Conservation (phyloP, 805 yeast genomes). For the Wickerhamomyces subpelliculosus region DNA sequence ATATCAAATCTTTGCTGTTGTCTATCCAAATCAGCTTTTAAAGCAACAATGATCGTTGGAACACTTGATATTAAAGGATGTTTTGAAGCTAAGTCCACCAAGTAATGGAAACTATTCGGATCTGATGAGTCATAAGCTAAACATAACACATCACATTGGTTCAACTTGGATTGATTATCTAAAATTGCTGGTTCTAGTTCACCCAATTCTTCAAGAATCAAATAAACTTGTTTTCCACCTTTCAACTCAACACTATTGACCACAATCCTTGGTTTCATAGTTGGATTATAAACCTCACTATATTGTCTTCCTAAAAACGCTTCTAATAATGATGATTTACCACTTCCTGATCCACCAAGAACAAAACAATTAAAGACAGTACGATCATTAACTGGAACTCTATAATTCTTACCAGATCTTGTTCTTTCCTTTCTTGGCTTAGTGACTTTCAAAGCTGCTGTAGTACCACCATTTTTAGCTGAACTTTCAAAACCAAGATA, state of each 20-base stretch:
- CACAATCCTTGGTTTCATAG: constrained; percentile 72
- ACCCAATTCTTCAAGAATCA: constrained; percentile 86
- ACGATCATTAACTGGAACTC: constrained; percentile 70
- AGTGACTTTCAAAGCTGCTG: constrained; percentile 66
- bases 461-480: constrained; percentile 22
- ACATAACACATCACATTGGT: constrained; percentile 88
- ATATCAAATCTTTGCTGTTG: constrained; percentile 84
- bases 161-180: constrained; percentile 60
- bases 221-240: constrained; percentile 93
- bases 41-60: constrained; percentile 84
- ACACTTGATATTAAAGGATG: constrained; percentile 54
- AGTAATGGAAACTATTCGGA: constrained; percentile 85
- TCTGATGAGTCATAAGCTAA: constrained; percentile 90
- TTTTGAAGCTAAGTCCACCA: constrained; percentile 59
- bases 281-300: constrained; percentile 69
- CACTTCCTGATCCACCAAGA: constrained; percentile 79
- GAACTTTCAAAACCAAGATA: constrained; percentile 76
- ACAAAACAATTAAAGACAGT: constrained; percentile 89
- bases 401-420: constrained; percentile 55
- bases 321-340: constrained; percentile 79
- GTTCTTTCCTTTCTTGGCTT: constrained; percentile 68
- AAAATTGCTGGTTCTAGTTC: constrained; percentile 78
- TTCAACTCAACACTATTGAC: constrained; percentile 89
- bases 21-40: constrained; percentile 92
- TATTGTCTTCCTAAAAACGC: constrained; percentile 73